phyloP scores from a whole-genome alignment of 2,329 filamentous ascomycete species.

The Chaetomiaceae sp. region DNA sequence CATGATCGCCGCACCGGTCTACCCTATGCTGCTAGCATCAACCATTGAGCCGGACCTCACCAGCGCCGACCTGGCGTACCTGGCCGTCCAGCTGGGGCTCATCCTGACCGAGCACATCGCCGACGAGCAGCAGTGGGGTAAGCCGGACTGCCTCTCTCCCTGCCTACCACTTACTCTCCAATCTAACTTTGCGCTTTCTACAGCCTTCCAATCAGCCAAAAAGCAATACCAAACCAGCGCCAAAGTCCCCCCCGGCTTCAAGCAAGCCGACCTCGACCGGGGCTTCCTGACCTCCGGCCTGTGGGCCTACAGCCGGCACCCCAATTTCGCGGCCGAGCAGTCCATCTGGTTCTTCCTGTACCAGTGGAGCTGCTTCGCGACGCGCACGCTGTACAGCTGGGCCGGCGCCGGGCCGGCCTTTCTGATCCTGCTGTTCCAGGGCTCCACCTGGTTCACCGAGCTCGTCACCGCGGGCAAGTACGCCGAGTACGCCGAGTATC shows the following conservation, averaged over 20 bases:
- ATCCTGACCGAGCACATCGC: slow-evolving; percentile 68
- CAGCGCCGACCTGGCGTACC: slow-evolving; percentile 42
- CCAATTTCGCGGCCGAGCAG: slow-evolving; percentile 93
- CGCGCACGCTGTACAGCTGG: slow-evolving; percentile 70
- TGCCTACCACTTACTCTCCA: too few species aligned
- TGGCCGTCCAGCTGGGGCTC: slow-evolving; percentile 42
- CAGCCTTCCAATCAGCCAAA: slow-evolving; percentile 78
- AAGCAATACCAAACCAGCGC: slow-evolving; percentile 65
- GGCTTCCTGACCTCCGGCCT: slow-evolving; percentile 82
- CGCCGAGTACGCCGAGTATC: slow-evolving; percentile 78
- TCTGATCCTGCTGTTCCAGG: slow-evolving; percentile 79
- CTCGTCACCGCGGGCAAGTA: slow-evolving; percentile 76
- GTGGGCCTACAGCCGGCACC: slow-evolving; percentile 84
- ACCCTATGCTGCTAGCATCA: slow-evolving; percentile 70
- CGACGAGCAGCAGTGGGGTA: slow-evolving; percentile 89
- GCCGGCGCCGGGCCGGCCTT: slow-evolving; percentile 61
- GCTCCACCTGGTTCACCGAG: slow-evolving; percentile 84
- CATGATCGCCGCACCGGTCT: slow-evolving; percentile 68
- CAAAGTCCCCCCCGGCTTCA: slow-evolving; percentile 59
- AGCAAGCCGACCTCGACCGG: slow-evolving; percentile 73
- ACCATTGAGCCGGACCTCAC: slow-evolving; percentile 50
- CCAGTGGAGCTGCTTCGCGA: slow-evolving; percentile 76
- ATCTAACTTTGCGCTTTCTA: slow-evolving; percentile 7
- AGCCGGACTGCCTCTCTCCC: too few species aligned
- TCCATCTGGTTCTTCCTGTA: slow-evolving; percentile 83